Base-by-base conservation (phyloP, 2,329 filamentous ascomycete species). In the Fusarium sp. region DNA sequence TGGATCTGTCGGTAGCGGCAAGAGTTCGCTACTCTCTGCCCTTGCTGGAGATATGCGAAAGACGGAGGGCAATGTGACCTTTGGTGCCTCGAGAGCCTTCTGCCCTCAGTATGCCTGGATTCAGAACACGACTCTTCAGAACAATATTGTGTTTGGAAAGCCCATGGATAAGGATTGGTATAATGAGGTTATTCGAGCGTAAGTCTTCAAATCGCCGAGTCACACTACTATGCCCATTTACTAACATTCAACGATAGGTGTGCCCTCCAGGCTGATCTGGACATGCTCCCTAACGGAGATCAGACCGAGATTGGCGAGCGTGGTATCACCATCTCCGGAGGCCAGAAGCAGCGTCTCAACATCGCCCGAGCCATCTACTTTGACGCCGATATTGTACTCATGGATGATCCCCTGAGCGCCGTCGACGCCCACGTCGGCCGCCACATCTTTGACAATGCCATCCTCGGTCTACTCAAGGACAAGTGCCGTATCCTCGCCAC, bases 41-140 rank as follows among this genome's bases (percentile, higher is more conserved):
- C 85, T 99, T 54, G 96, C 95, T 1, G 96, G 97, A 27, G 96
- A 98, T 74, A 98, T 98, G 96, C 91, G 95, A 52, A 93, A 92
- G 81, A 97, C 94, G 0, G 85, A 84, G 5, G 95, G 95, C 13
- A 88, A 92, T 40, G 89, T 97, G 7, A 88, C 90, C 0, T 89
- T 97, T 76, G 94, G 95, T 45, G 94, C 94, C 0, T 92, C 91
- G 4, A 88, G 95, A 71, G 94, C 96, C 0, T 98, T 98, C 78
- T 98, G 97, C 75, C 96, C 96, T 0, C 96, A 99, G 80, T 98
- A 98, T 79, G 94, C 97, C 0, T 99, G 97, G 97, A 98, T 99
- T 58, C 96, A 98, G 80, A 98, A 98, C 79, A 89, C 95, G 0
- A 94, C 93, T 1, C 89, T 98, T 5, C 91, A 91, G 71, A 91